Conservation (phyloP, 257 asterid species). For the Solanum virginianum region DNA sequence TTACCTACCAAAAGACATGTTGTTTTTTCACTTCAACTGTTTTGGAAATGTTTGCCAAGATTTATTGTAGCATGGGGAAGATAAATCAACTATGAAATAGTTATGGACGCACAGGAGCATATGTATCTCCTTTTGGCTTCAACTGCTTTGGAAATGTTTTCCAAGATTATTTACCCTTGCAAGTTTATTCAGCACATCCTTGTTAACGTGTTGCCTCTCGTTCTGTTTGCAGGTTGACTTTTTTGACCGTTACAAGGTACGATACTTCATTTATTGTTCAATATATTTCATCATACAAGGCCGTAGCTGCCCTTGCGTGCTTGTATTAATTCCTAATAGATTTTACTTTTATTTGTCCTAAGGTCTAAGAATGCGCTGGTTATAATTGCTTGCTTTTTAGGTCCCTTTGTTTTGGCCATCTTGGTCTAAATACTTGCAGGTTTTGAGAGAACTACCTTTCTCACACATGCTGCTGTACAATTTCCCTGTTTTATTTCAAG, state of each 20-base stretch:
- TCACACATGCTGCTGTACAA: background rate
- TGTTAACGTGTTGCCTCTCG: slow-evolving; percentile 8
- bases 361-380: background rate
- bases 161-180: background rate
- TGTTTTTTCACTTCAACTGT: background rate
- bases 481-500: background rate
- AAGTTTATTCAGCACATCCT: background rate
- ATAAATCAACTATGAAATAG: background rate
- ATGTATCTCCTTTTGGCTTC: background rate
- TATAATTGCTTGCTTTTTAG: background rate
- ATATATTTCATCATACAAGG: background rate
- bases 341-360: background rate
- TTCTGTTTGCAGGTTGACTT: slow-evolving; percentile 68
- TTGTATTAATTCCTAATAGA: background rate
- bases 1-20: background rate
- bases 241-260: slow-evolving; percentile 88
- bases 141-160: background rate
- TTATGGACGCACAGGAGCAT: background rate
- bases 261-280: slow-evolving; percentile 1
- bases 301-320: background rate
- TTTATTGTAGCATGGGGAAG: background rate
- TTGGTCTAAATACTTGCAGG: background rate
- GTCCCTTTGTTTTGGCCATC: background rate
- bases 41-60: background rate
- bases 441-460: background rate